Conservation (phyloP, 148 eudicot genomes). For the Rhododendron ferrugineum region DNA sequence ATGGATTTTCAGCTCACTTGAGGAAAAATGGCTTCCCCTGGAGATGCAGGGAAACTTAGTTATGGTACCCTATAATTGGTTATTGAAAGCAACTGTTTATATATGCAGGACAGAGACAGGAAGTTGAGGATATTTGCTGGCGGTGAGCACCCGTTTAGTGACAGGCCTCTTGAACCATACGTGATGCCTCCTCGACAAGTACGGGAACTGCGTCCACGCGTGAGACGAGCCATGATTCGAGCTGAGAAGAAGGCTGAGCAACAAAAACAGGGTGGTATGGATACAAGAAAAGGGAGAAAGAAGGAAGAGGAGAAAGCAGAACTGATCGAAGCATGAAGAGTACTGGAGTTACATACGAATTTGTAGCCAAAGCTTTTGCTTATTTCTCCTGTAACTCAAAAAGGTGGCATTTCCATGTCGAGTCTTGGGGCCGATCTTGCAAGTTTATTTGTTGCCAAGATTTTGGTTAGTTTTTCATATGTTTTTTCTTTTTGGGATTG, state of each 20-base stretch:
- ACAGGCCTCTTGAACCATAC: slow-evolving; percentile 67
- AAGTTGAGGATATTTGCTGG: slow-evolving; percentile 86
- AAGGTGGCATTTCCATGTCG: not conserved
- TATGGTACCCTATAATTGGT: not conserved
- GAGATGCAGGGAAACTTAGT: not conserved
- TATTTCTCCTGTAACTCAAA: not conserved
- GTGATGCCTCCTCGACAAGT: slow-evolving; percentile 83
- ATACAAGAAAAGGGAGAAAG: slow-evolving; percentile 36
- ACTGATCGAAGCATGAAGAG: slow-evolving; percentile 20
- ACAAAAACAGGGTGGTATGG: slow-evolving; percentile 37
- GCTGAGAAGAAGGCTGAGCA: slow-evolving; percentile 76
- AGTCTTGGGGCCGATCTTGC: not conserved
- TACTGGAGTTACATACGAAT: not conserved
- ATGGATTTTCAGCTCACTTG: not conserved
- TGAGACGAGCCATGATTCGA: slow-evolving; percentile 77
- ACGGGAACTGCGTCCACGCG: slow-evolving; percentile 89
- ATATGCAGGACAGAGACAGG: slow-evolving; percentile 38
- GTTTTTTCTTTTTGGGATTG: not conserved
- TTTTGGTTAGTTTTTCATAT: not conserved
- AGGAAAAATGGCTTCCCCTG: not conserved
- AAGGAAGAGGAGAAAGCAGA: slow-evolving; percentile 33
- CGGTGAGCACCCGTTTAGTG: slow-evolving; percentile 84
- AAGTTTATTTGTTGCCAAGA: not conserved
- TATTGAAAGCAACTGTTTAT: not conserved
- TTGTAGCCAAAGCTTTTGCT: not conserved